A percentile compares a stretch with the other conserved stretches of the same genome.
These are phyloP conservation scores for Hypoxylon subgilvum DNA, from an alignment of 495 filamentous ascomycete species.

Conservation along the genomic window DNA sequence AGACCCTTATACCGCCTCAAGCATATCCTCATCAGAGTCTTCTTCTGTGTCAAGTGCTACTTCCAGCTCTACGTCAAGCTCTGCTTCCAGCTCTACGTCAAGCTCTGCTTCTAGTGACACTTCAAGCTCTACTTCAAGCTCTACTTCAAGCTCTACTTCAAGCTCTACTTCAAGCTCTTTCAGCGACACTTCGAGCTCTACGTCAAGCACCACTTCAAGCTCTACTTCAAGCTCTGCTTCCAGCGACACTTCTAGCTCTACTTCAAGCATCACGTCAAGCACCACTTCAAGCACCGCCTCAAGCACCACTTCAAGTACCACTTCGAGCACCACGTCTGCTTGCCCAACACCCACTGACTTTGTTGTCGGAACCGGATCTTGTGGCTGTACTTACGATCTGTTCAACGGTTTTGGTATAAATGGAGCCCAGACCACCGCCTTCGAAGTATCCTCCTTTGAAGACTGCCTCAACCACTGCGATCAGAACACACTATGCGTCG, in stretches of 20 bases:
- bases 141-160: not conserved
- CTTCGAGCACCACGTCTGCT: conserved; percentile 1
- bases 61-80: not conserved
- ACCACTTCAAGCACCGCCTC: not conserved
- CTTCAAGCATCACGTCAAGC: not conserved
- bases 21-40: not conserved
- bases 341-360: conserved; percentile 21
- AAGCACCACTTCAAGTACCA: not conserved
- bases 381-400: conserved; percentile 17
- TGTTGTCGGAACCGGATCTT: conserved; percentile 1
- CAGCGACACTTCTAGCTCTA: no score
- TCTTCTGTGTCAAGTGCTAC: not conserved
- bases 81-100: no score
- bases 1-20: not conserved
- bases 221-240: not conserved
- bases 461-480: conserved; percentile 17
- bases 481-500: conserved; percentile 1
- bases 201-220: no score
- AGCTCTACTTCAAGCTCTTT: not conserved
- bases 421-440: not conserved
- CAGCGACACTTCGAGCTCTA: no score
- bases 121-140: not conserved
- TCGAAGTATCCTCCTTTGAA: conserved; percentile 4
- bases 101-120: not conserved
- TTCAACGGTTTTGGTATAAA: conserved; percentile 2